phyloP scores from a whole-genome alignment of 257 asterid species.

The Forsythia suspensa region DNA sequence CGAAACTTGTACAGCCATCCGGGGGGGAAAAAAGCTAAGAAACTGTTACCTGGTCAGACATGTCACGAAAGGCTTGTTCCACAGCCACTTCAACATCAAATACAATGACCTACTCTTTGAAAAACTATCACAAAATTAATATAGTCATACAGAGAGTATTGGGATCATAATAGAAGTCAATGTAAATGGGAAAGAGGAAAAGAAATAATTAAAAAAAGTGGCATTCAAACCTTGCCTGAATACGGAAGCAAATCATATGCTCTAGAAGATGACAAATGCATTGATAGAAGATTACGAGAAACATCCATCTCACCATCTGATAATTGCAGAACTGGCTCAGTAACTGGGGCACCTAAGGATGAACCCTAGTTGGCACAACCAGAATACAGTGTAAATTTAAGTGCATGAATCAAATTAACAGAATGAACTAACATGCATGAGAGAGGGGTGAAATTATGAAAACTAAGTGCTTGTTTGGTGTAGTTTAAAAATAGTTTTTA shows the following conservation, averaged over 20 bases:
- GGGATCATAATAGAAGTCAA: conserved; percentile 1
- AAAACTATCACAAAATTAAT: conserved; percentile 14
- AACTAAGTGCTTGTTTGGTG: not conserved
- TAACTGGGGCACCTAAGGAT: conserved; percentile 30
- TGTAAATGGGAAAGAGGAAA: not conserved
- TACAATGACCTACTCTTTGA: conserved; percentile 41
- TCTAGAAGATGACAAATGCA: conserved; percentile 47
- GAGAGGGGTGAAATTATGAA: not conserved
- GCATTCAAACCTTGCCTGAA: conserved; percentile 71
- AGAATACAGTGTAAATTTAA: not conserved
- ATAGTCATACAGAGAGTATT: not conserved
- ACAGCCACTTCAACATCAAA: conserved; percentile 54
- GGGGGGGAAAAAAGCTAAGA: not conserved
- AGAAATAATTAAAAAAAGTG: not conserved
- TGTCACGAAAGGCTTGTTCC: conserved; percentile 59
- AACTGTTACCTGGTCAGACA: conserved; percentile 51
- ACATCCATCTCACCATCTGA: conserved; percentile 38
- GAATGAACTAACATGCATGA: not conserved
- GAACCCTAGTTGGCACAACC: conserved; percentile 43
- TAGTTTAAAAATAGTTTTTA: too few relatives aligned
- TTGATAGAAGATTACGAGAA: conserved; percentile 47
- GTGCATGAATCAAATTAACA: conserved; percentile 4
- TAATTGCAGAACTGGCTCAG: conserved; percentile 27
- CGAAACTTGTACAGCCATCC: not conserved
- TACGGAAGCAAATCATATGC: conserved; percentile 61